Evolutionary conservation across 192 early-diverging fungal genomes (phyloP).

Genomic region (Backusella australiensis): DNA sequence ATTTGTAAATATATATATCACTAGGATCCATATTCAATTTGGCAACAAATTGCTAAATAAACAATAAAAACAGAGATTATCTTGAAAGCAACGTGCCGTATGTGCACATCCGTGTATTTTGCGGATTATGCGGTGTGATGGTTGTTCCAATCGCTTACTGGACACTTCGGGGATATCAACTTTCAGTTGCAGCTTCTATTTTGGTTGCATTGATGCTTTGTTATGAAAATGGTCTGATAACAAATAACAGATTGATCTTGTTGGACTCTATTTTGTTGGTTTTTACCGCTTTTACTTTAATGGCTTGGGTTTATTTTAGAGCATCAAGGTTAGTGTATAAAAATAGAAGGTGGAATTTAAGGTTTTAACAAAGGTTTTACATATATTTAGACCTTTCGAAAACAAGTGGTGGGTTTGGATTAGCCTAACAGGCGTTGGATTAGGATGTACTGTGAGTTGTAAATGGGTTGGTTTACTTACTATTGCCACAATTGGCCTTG

Average conservation of each 20-base stretch:
- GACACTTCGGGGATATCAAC: constrained; percentile 77
- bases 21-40: too few relatives aligned
- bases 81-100: constrained; percentile 86
- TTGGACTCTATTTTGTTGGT: constrained; percentile 89
- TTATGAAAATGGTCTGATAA: constrained; percentile 87
- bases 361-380: background rate
- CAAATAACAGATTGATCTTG: constrained; percentile 89
- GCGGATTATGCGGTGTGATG: constrained; percentile 74
- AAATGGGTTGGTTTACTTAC: constrained; percentile 98
- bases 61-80: constrained; percentile 61
- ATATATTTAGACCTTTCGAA: constrained; percentile 58
- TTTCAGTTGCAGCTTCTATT: constrained; percentile 67
- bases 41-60: too few relatives aligned
- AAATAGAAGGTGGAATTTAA: background rate
- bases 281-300: constrained; percentile 74
- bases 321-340: constrained; percentile 38
- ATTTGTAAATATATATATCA: too few relatives aligned
- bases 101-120: constrained; percentile 77
- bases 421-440: constrained; percentile 75
- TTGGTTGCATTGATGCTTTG: constrained; percentile 79
- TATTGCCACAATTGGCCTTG: constrained; percentile 84
- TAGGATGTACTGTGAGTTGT: constrained; percentile 75
- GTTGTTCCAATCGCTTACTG: constrained; percentile 82
- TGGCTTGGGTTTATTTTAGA: constrained; percentile 88
- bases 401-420: constrained; percentile 88